Evolutionary conservation across 495 filamentous ascomycete species (phyloP).

Genomic region (Aspergillus carlsbadensis): DNA sequence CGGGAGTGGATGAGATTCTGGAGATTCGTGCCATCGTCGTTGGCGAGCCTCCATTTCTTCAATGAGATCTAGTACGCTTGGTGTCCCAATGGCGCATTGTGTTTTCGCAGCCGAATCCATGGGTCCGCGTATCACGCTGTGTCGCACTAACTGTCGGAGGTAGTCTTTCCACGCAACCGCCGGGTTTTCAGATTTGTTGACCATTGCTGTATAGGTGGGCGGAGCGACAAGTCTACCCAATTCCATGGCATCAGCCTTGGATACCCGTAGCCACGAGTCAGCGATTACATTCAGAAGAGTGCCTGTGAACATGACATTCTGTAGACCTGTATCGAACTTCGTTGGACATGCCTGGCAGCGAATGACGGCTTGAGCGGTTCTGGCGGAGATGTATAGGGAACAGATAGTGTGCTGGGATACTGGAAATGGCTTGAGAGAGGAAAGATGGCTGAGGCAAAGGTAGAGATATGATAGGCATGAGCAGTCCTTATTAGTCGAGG

Average conservation of each 20-base stretch:
- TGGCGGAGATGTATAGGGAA: constrained; percentile 56
- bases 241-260: constrained; percentile 32
- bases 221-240: constrained; percentile 38
- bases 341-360: constrained; percentile 58
- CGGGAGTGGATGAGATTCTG: constrained; percentile 27
- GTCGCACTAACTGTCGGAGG: constrained; percentile 40
- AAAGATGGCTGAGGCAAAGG: constrained; percentile 45
- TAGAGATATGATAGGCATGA: constrained; percentile 48
- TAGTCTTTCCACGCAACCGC: constrained; percentile 36
- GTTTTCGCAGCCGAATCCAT: constrained; percentile 21
- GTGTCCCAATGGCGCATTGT: constrained; percentile 23
- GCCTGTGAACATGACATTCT: constrained; percentile 67
- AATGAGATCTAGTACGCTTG: constrained; percentile 37
- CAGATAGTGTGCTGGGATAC: constrained; percentile 49
- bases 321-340: constrained; percentile 45
- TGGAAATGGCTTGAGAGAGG: constrained; percentile 42
- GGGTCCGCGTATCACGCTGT: constrained; percentile 35
- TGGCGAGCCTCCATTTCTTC: constrained; percentile 44
- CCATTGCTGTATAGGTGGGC: constrained; percentile 28
- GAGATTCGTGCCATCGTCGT: constrained; percentile 40
- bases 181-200: constrained; percentile 26
- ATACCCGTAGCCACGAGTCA: constrained; percentile 52
- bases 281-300: constrained; percentile 62
- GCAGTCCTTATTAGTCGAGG: constrained; percentile 30
- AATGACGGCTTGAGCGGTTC: constrained; percentile 56